Evolutionary conservation across 176 grass and related monocot species (phyloP).

Genomic region (Eleusine coracana): DNA sequence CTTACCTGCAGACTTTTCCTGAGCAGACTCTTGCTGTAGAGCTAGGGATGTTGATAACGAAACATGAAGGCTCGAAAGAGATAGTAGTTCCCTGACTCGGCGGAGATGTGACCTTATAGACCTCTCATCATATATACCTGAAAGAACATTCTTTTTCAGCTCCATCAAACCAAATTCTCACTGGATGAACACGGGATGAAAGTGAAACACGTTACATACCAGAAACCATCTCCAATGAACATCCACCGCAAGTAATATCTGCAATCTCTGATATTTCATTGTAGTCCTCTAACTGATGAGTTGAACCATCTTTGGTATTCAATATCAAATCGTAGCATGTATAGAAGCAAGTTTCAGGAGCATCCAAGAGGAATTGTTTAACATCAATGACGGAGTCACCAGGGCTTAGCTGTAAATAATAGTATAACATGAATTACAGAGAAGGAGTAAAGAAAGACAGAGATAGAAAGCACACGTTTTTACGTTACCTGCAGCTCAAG

Average conservation of each 20-base stretch:
- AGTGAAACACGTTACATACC: conserved; percentile 45
- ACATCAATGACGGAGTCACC: conserved; percentile 95
- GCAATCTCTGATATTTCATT: conserved; percentile 97
- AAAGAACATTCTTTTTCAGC: conserved; percentile 43
- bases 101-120: conserved; percentile 91
- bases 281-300: conserved; percentile 92
- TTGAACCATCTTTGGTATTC: conserved; percentile 77
- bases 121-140: conserved; percentile 97
- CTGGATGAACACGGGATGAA: background rate
- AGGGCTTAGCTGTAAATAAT: conserved; percentile 77
- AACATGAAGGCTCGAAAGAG: conserved; percentile 84
- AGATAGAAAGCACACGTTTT: conserved; percentile 14
- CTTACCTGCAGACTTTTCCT: conserved; percentile 73
- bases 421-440: conserved; percentile 23
- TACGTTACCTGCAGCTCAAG: conserved; percentile 81
- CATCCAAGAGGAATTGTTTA: conserved; percentile 95
- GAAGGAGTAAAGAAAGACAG: background rate
- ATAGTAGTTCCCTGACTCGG: conserved; percentile 83
- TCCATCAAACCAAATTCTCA: background rate
- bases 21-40: conserved; percentile 81
- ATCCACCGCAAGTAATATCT: conserved; percentile 84
- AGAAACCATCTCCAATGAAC: conserved; percentile 88
- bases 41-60: conserved; percentile 83
- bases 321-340: conserved; percentile 92
- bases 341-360: conserved; percentile 98